Base-by-base conservation (phyloP, 75 land plant species). In the Isoetes taiwanensis region DNA sequence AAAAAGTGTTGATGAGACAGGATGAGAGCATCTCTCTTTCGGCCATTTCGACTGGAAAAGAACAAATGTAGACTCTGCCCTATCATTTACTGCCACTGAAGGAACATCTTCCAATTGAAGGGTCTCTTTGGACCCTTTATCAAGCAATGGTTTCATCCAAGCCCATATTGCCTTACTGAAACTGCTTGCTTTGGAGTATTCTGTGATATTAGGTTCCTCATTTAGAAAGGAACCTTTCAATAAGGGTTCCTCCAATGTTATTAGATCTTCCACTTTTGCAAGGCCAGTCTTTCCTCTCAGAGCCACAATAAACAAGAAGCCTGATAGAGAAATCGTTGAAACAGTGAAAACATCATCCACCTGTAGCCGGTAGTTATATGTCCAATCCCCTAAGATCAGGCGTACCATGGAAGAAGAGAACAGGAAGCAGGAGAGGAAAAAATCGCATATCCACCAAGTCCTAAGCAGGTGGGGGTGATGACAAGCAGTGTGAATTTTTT, bases 61-160 rank as follows among this genome's bases (percentile, higher is more conserved):
- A 1, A 30, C 28, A 30, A 57, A 75, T 17, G 73, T 58, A 0
- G 30, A 31, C 32, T 80, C 69, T 11, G 83, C 83, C 2, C 69
- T 71, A 28, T 86, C 86, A 0, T 72, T 41, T 25, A 55, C 56
- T 21, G 80, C 78, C 12, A 86, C 30, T 5, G 33, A 10, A 34
- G 93, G 93, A 54, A 86, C 70, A 35, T 86, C 73, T 10, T 32
- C 60, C 1, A 82, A 41, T 40, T 77, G 72, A 26, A 86, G 77
- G 33, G 70, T 69, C 14, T 66, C 35, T 0, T 41, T 27, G 19
- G 71, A 52, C 17, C 93, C 87, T 38, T 25, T 58, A 29, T 62
- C 34, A 20, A 86, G 77, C 9, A 86, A 52, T 3, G 81, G 74
- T 34, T 79, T 86, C 3, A 83, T 63, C 93, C 93, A 86, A 9